Base-by-base conservation (phyloP, 2,329 filamentous ascomycete species). In the Huntiella abstrusa region DNA sequence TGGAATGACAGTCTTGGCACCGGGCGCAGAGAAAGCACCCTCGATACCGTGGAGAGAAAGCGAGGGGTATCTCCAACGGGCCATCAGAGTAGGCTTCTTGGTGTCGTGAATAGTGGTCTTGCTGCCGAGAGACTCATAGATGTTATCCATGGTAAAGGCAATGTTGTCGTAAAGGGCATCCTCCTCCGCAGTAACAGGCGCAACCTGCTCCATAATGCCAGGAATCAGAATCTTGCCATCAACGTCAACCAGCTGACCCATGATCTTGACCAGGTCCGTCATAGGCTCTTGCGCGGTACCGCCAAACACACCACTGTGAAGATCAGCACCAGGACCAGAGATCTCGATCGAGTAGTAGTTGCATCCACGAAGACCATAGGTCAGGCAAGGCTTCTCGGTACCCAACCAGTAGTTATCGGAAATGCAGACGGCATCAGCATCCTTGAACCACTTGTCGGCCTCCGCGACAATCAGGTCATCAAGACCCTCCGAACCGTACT, bases 371-470 rank as follows among this genome's bases (percentile, higher is more conserved):
- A 98, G 80, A 55, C 91, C 91, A 62, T 98, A 98, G 7, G 91
- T 98, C 58, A 98, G 67, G 63, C 91, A 98, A 10, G 91, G 91
- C 73, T 95, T 95, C 72, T 96, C 86, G 4, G 91, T 96, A 49
- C 91, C 91, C 36, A 98, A 78, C 91, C 91, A 98, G 77, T 98
- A 98, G 73, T 98, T 98, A 65, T 98, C 91, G 41, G 85, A 94
- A 60, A 98, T 98, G 67, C 91, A 98, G 51, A 96, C 85, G 4
- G 87, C 91, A 54, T 98, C 91, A 33, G 86, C 78, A 56, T 95
- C 88, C 58, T 85, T 85, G 68, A 98, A 98, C 70, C 80, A 96
- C 56, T 83, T 82, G 67, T 92, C 85, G 54, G 82, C 86, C 66
- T 98, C 91, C 41, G 75, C 79, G 54, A 82, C 72, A 64, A 98